phyloP scores from a whole-genome alignment of 192 early-diverging fungal species.

The Coemansia sp. region DNA sequence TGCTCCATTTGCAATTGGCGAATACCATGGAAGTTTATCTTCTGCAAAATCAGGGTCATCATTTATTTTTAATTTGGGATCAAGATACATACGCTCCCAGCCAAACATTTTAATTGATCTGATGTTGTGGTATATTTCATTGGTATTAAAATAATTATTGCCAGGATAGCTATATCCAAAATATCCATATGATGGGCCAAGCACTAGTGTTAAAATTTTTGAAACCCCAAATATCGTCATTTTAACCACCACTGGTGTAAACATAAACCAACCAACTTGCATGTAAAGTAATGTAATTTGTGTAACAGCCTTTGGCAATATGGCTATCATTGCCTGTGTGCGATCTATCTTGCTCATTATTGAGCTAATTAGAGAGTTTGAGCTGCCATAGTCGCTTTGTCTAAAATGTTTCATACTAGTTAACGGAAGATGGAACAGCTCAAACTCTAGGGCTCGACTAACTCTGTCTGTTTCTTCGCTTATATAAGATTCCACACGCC shows the following conservation, averaged over 20 bases:
- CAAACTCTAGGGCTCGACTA: constrained; percentile 17
- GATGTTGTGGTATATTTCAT: not conserved
- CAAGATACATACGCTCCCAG: not conserved
- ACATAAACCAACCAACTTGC: not conserved
- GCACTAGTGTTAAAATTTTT: not conserved
- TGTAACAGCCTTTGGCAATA: not conserved
- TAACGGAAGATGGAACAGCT: constrained; percentile 32
- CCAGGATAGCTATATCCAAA: not conserved
- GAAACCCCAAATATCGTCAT: not conserved
- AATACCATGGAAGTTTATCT: not conserved
- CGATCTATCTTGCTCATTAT: not conserved
- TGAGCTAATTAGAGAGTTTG: too few species aligned
- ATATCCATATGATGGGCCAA: not conserved
- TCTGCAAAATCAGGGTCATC: not conserved
- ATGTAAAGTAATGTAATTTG: not conserved
- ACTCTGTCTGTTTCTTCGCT: constrained; percentile 8
- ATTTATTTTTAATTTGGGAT: not conserved
- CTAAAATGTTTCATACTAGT: not conserved
- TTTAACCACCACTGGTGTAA: not conserved
- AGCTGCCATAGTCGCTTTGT: too few species aligned
- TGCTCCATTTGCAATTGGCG: not conserved
- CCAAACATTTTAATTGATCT: too few species aligned
- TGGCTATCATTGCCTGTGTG: not conserved
- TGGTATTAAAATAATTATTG: not conserved
- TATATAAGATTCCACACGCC: not conserved